phyloP scores from a whole-genome alignment of 2,329 filamentous ascomycete species.

The Fusarium robinianum region DNA sequence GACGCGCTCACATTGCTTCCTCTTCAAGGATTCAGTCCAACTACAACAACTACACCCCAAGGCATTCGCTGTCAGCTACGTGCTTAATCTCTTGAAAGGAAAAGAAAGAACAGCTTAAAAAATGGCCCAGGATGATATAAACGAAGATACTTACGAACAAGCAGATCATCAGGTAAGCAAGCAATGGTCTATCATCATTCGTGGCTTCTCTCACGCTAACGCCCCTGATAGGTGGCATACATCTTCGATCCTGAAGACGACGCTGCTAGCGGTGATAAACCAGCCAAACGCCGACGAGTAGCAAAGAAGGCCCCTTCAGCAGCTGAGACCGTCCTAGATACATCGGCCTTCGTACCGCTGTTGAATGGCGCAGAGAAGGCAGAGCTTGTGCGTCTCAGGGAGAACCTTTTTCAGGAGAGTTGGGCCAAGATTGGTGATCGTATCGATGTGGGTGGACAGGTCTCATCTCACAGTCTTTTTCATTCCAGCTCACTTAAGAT shows the following conservation, averaged over 20 bases:
- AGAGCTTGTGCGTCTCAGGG: conserved; percentile 56
- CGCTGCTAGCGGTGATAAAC: conserved; percentile 42
- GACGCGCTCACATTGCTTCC: conserved; percentile 31
- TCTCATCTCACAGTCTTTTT: conserved; percentile 27
- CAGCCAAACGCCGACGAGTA: conserved; percentile 62
- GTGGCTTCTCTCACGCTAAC: conserved; percentile 19
- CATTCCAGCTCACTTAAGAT: conserved; percentile 30
- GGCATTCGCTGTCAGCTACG: too few species aligned
- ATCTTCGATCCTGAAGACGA: conserved; percentile 60
- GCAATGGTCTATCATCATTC: not conserved
- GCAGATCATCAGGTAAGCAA: conserved; percentile 51
- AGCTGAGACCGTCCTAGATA: conserved; percentile 13
- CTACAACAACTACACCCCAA: conserved; percentile 15
- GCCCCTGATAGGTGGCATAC: conserved; percentile 58
- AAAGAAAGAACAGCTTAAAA: too few species aligned
- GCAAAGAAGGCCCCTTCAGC: conserved; percentile 45
- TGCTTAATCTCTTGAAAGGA: not conserved
- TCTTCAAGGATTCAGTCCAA: conserved; percentile 5
- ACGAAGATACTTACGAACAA: conserved; percentile 40
- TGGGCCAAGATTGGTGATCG: conserved; percentile 68
- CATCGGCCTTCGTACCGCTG: conserved; percentile 54
- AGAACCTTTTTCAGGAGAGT: conserved; percentile 62
- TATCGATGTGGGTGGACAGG: conserved; percentile 53
- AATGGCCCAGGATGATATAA: conserved; percentile 33
- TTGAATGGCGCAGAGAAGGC: conserved; percentile 58